These are phyloP conservation scores for Agrocybe praecox DNA, from an alignment of 768 basidiomycete species.

Conservation along the genomic window DNA sequence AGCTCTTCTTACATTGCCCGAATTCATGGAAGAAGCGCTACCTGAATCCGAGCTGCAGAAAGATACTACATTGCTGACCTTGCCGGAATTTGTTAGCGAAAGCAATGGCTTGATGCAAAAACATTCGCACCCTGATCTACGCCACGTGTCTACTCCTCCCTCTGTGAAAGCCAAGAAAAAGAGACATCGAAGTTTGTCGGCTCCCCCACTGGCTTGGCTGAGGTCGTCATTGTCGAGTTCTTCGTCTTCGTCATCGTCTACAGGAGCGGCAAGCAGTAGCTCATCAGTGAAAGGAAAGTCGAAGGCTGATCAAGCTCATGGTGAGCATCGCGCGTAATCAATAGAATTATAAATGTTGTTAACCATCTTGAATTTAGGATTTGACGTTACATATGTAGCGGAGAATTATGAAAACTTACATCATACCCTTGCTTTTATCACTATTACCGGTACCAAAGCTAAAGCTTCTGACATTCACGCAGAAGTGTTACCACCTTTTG, in stretches of 20 bases:
- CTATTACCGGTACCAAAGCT: slow-evolving; percentile 49
- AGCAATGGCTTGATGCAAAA: slow-evolving; percentile 32
- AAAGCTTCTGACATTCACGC: slow-evolving; percentile 58
- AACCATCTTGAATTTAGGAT: slow-evolving; percentile 24
- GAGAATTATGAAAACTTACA: slow-evolving; percentile 89
- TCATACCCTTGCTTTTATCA: slow-evolving; percentile 76
- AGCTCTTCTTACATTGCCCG: slow-evolving; percentile 57
- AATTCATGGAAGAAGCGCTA: slow-evolving; percentile 62
- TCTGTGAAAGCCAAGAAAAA: slow-evolving; percentile 23
- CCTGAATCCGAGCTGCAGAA: slow-evolving; percentile 25
- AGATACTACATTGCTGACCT: slow-evolving; percentile 49
- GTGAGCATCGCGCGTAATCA: slow-evolving; percentile 6
- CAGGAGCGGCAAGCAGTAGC: slow-evolving; percentile 8
- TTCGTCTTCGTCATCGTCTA: slow-evolving; percentile 14
- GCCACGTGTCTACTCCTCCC: background rate
- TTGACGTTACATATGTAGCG: slow-evolving; percentile 54
- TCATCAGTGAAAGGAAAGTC: slow-evolving; percentile 21
- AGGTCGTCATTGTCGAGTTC: slow-evolving; percentile 32
- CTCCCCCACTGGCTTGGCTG: slow-evolving; percentile 64
- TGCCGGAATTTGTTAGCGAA: slow-evolving; percentile 65
- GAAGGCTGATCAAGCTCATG: slow-evolving; percentile 15
- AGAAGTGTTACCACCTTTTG: slow-evolving; percentile 58
- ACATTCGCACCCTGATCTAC: slow-evolving; percentile 16
- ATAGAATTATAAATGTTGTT: background rate
- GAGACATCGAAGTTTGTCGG: slow-evolving; percentile 57